Evolutionary conservation across 2,329 filamentous ascomycete genomes (phyloP).

Genomic region (Penicillium sp.): DNA sequence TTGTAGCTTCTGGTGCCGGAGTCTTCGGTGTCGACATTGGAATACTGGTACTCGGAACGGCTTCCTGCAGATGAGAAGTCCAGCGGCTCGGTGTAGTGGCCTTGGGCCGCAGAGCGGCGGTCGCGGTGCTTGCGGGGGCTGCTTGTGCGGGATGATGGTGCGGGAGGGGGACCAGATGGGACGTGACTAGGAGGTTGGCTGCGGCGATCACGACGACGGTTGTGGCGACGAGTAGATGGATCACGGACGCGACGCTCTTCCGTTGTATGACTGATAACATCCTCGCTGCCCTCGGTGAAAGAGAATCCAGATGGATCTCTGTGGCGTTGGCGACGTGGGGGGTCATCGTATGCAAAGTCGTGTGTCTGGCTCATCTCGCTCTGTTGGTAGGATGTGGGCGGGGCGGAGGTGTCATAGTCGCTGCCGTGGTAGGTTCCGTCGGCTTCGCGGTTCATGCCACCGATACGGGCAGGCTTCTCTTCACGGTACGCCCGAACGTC

Average conservation of each 20-base stretch:
- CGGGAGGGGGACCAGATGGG: conserved; percentile 19
- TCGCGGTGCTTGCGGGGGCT: conserved; percentile 39
- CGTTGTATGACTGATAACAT: conserved; percentile 38
- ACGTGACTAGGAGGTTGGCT: conserved; percentile 11
- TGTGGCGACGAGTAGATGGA: conserved; percentile 31
- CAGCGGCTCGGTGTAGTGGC: conserved; percentile 46
- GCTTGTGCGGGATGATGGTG: conserved; percentile 34
- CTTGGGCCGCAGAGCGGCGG: conserved; percentile 33
- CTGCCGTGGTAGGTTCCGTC: conserved; percentile 85
- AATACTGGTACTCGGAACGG: conserved; percentile 44
- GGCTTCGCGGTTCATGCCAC: conserved; percentile 79
- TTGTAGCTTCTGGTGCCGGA: conserved; percentile 58
- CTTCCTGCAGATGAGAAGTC: conserved; percentile 44
- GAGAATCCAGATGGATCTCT: conserved; percentile 45
- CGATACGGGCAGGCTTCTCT: conserved; percentile 82
- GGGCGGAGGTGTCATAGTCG: conserved; percentile 65
- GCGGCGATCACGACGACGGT: conserved; percentile 33
- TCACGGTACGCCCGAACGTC: conserved; percentile 82
- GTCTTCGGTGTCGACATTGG: conserved; percentile 43
- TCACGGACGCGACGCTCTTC: conserved; percentile 38
- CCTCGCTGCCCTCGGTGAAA: conserved; percentile 52
- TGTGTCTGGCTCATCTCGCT: conserved; percentile 51
- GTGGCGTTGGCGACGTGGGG: conserved; percentile 22
- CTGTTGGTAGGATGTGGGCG: conserved; percentile 54
- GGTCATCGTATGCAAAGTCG: conserved; percentile 41